Evolutionary conservation across 2,329 filamentous ascomycete species (phyloP).

Genomic region (Cyphellophora europaea): DNA sequence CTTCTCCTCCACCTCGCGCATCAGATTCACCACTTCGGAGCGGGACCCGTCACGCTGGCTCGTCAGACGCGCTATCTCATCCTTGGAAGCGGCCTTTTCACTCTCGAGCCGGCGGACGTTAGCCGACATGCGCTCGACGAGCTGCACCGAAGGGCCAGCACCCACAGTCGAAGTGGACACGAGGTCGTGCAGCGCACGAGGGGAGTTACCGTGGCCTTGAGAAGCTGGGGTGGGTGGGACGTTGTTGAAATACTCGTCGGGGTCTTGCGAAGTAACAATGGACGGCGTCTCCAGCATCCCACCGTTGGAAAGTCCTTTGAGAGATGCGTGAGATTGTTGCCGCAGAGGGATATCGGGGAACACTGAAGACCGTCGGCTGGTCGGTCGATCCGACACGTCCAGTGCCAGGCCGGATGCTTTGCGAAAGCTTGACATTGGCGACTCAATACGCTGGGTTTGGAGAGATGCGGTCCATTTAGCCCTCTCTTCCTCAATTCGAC

Average conservation of each 20-base stretch:
- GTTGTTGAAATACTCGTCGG: conserved; percentile 35
- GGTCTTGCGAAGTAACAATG: conserved; percentile 37
- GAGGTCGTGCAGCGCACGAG: conserved; percentile 68
- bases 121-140: conserved; percentile 92
- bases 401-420: conserved; percentile 26
- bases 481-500: conserved; percentile 57
- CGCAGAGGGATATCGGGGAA: conserved; percentile 32
- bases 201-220: conserved; percentile 25
- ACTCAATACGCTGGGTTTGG: conserved; percentile 29
- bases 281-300: conserved; percentile 34
- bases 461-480: conserved; percentile 44
- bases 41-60: conserved; percentile 86
- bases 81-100: conserved; percentile 79
- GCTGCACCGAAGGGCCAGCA: conserved; percentile 84
- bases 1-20: conserved; percentile 74
- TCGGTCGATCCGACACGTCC: conserved; percentile 27
- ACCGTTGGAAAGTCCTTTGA: conserved; percentile 29
- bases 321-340: conserved; percentile 36
- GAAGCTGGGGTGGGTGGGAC: conserved; percentile 26
- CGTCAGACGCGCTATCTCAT: conserved; percentile 72
- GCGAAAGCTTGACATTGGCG: conserved; percentile 31
- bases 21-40: conserved; percentile 80
- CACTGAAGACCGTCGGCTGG: conserved; percentile 31
- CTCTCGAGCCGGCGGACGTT: conserved; percentile 83
- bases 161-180: conserved; percentile 82